Evolutionary conservation across 2,329 filamentous ascomycete genomes (phyloP), one percentile per base, ranked within the genome.

Genomic region (Ascochyta pisi): DNA sequence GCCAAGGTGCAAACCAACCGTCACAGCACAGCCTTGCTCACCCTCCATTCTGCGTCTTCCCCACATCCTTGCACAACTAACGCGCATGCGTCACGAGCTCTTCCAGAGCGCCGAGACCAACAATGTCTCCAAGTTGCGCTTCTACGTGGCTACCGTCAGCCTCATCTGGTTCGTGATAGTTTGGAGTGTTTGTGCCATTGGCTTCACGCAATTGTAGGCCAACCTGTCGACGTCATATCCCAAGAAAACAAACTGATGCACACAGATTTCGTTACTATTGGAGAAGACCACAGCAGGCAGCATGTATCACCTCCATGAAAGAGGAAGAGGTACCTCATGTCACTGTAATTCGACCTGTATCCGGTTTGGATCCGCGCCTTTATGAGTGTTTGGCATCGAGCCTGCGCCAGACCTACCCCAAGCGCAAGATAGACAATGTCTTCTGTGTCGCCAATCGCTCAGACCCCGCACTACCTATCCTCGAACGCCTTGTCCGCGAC

Each of bases 311-410:
- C 2, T 57, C 57, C 53, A 60, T 76, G 15, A 65, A 75, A 7
- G 62, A 66, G 50, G 61, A 67, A 26, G 78, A 87, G 35, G 81
- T 92, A 3, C 94, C 93, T 15, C 88, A 91, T 78, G 84, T 99
- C 67, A 98, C 95, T 29, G 84, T 96, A 58, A 92, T 99, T 64
- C 90, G 95, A 2, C 96, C 95, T 0, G 89, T 96, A 62, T 98
- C 97, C 77, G 95, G 93, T 58, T 83, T 96, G 52, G 95, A 98
- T 74, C 90, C 92, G 4, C 86, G 87, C 62, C 86, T 98, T 23
- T 96, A 96, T 81, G 91, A 96, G 69, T 98, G 95, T 70, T 88
- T 99, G 37, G 89, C 90, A 27, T 89, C 93, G 5, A 91, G 89
- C 2, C 93, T 97, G 73, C 86, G 81, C 42, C 93, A 96, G 75